These are phyloP conservation scores for Venturia carpophila DNA, from an alignment of 2,329 filamentous ascomycete genomes.

Conservation along the genomic window DNA sequence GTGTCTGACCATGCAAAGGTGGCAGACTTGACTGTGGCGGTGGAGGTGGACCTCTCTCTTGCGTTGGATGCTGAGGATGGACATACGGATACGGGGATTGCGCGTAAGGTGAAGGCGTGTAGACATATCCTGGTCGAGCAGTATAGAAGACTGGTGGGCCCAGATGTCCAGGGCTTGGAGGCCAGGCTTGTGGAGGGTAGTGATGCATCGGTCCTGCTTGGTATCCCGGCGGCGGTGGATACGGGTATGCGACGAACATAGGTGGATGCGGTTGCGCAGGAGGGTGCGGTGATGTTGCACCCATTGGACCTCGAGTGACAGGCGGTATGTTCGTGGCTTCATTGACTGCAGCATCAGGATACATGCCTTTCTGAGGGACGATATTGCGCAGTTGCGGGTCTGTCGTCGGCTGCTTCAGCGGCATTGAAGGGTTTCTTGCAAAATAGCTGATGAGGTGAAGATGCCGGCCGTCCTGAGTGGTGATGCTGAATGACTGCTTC, in stretches of 20 bases:
- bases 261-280: constrained; percentile 23
- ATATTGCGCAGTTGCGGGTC: constrained; percentile 77
- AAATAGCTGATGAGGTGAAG: constrained; percentile 98
- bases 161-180: constrained; percentile 27
- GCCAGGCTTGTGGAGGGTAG: constrained; percentile 31
- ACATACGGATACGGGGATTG: constrained; percentile 1
- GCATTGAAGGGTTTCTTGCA: constrained; percentile 58
- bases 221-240: constrained; percentile 31
- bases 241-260: constrained; percentile 31
- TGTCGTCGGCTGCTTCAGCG: constrained; percentile 70
- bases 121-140: constrained; percentile 20
- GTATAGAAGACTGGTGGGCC: constrained; percentile 30
- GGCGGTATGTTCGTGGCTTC: constrained; percentile 74
- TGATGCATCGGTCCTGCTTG: constrained; percentile 5
- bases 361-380: constrained; percentile 85
- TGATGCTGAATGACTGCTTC: constrained; percentile 99
- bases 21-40: constrained; percentile 7
- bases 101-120: constrained; percentile 8
- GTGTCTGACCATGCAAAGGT: neutral
- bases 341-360: constrained; percentile 89
- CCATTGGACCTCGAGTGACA: constrained; percentile 66
- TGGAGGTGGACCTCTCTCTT: constrained; percentile 6
- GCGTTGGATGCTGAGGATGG: neutral
- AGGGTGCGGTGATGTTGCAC: neutral
- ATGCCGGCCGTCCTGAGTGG: constrained; percentile 80